These are phyloP conservation scores for Collybia sordida DNA, from an alignment of 768 basidiomycete genomes.

Conservation along the genomic window DNA sequence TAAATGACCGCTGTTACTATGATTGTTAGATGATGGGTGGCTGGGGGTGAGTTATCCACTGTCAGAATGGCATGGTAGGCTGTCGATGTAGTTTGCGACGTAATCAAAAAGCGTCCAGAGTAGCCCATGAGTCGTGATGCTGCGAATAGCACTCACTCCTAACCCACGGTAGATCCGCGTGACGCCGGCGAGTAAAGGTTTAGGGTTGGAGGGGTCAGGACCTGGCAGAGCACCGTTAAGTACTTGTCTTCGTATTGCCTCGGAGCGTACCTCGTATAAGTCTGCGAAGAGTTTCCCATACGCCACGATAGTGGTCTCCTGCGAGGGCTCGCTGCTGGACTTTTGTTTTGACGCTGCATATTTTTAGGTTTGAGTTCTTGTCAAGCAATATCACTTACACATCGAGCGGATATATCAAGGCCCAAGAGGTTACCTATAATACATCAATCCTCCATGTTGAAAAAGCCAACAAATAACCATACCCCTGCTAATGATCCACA, in stretches of 20 bases:
- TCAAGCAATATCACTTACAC: conserved; percentile 53
- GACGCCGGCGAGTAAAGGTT: conserved; percentile 73
- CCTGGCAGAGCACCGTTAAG: conserved; percentile 38
- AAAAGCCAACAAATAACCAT: conserved; percentile 23
- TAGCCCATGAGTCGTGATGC: conserved; percentile 90
- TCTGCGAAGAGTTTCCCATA: conserved; percentile 71
- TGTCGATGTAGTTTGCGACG: conserved; percentile 72
- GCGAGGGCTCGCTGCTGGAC: conserved; percentile 91
- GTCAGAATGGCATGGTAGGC: conserved; percentile 31
- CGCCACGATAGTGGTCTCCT: conserved; percentile 69
- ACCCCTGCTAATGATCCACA: conserved; percentile 92
- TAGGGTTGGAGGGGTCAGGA: conserved; percentile 76
- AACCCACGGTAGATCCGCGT: conserved; percentile 89
- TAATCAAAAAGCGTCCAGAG: conserved; percentile 94
- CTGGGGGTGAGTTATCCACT: conserved; percentile 15
- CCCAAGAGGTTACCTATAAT: conserved; percentile 71
- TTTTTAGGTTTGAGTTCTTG: conserved; percentile 9
- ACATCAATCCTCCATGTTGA: conserved; percentile 20
- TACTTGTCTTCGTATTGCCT: not conserved
- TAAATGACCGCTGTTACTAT: conserved; percentile 6
- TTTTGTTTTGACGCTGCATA: conserved; percentile 83
- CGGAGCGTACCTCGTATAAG: conserved; percentile 68
- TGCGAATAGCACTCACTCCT: conserved; percentile 89
- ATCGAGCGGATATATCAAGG: conserved; percentile 90
- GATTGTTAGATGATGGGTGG: not conserved